These are phyloP conservation scores for Metarhizium guizhouense DNA, from an alignment of 2,329 filamentous ascomycete genomes.

Conservation along the genomic window DNA sequence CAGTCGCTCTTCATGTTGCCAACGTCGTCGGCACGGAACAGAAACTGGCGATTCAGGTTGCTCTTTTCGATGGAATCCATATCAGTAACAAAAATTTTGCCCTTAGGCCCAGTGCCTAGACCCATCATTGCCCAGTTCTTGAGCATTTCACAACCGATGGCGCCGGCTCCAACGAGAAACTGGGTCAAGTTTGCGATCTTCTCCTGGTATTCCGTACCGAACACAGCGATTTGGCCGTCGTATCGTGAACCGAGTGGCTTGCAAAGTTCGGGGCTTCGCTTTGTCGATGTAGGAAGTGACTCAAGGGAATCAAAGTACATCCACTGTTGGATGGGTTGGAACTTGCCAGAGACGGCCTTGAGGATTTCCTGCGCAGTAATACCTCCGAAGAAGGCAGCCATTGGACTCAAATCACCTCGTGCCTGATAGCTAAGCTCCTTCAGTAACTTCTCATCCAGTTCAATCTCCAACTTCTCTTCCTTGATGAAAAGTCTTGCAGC, in stretches of 20 bases:
- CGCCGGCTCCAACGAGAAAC: conserved; percentile 91
- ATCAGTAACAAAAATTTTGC: conserved; percentile 87
- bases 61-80: conserved; percentile 99
- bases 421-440: conserved; percentile 94
- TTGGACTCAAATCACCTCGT: conserved; percentile 77
- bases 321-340: conserved; percentile 91
- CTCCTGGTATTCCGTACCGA: conserved; percentile 87
- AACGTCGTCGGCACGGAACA: conserved; percentile 90
- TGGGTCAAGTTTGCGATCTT: conserved; percentile 85
- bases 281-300: conserved; percentile 68
- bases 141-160: conserved; percentile 97
- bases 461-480: conserved; percentile 55
- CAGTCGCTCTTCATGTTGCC: conserved; percentile 95
- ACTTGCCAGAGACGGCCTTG: conserved; percentile 96
- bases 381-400: conserved; percentile 93
- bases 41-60: conserved; percentile 93
- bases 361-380: conserved; percentile 89
- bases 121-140: conserved; percentile 99
- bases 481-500: conserved; percentile 66
- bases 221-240: conserved; percentile 94
- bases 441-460: conserved; percentile 86
- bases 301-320: conserved; percentile 98
- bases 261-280: conserved; percentile 79
- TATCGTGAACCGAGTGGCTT: conserved; percentile 79
- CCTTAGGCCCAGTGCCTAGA: conserved; percentile 76